phyloP scores from a whole-genome alignment of 2,329 filamentous ascomycete species.

The Madurella mycetomatis region DNA sequence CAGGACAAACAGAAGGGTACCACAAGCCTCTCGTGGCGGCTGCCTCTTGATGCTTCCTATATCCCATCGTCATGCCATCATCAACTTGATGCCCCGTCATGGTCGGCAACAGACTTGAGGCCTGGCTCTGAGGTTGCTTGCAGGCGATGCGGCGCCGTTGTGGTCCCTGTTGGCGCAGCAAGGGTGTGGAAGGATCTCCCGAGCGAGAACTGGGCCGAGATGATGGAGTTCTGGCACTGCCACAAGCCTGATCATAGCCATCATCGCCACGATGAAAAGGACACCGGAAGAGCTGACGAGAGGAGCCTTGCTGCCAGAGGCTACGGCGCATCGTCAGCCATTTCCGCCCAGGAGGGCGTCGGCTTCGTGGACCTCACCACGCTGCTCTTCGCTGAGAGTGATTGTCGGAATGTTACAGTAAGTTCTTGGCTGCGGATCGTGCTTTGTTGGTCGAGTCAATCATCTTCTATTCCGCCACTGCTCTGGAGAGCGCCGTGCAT shows the following conservation, averaged over 20 bases:
- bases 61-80: slow-evolving; percentile 33
- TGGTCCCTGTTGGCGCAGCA: slow-evolving; percentile 40
- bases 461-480: not conserved
- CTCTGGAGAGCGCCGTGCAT: not conserved
- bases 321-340: slow-evolving; percentile 76
- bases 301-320: slow-evolving; percentile 60
- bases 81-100: slow-evolving; percentile 45
- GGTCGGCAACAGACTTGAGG: slow-evolving; percentile 50
- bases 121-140: slow-evolving; percentile 40
- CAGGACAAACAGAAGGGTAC: slow-evolving; percentile 28
- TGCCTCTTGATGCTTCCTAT: slow-evolving; percentile 39
- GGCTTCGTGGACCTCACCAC: slow-evolving; percentile 79
- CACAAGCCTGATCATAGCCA: slow-evolving; percentile 74
- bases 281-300: slow-evolving; percentile 31
- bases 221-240: slow-evolving; percentile 99
- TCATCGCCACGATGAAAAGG: slow-evolving; percentile 34
- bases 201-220: slow-evolving; percentile 96
- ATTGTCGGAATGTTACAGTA: slow-evolving; percentile 53
- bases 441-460: not conserved
- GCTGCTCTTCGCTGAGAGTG: slow-evolving; percentile 63
- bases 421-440: slow-evolving; percentile 22
- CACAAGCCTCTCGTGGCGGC: slow-evolving; percentile 38
- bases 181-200: slow-evolving; percentile 84
- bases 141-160: slow-evolving; percentile 34
- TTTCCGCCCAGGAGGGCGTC: slow-evolving; percentile 60